Percentiles rank a stretch among this genome's conserved stretches.
Conservation (phyloP, 768 basidiomycete species). For the Cystofilobasidium ferigula region DNA sequence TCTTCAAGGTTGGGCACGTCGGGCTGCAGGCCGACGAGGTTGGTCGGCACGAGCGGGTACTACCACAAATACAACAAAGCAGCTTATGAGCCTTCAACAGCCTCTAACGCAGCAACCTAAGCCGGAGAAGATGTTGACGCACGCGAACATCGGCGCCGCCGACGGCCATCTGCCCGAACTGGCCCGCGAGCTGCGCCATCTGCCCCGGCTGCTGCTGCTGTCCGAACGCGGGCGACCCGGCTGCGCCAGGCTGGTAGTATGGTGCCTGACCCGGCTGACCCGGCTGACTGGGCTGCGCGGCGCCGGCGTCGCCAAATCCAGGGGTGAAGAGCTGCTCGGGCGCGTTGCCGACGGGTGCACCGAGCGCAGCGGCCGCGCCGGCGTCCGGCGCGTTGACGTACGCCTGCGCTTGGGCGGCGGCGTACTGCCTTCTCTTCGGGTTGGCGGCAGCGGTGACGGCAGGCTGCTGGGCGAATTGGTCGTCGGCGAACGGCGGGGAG, state of each 20-base stretch:
- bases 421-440: conserved; percentile 77
- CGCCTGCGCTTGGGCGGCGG: conserved; percentile 81
- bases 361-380: conserved; percentile 18
- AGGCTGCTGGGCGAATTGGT: conserved; percentile 33
- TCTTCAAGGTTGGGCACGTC: conserved; percentile 72
- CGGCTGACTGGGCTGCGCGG: too few species aligned
- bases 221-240: conserved; percentile 32
- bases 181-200: conserved; percentile 49
- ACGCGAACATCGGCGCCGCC: conserved; percentile 31
- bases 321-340: conserved; percentile 74
- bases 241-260: conserved; percentile 44
- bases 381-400: conserved; percentile 51
- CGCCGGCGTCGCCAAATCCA: conserved; percentile 42
- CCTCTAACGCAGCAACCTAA: background rate
- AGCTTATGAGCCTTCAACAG: background rate
- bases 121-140: background rate
- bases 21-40: conserved; percentile 83
- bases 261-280: conserved; percentile 45
- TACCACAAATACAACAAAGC: conserved; percentile 13
- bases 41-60: conserved; percentile 70
- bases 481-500: conserved; percentile 23
- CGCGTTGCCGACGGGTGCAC: conserved; percentile 39
- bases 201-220: conserved; percentile 26
- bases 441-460: conserved; percentile 40
- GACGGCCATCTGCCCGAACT: conserved; percentile 83